phyloP scores from a whole-genome alignment of 2,329 filamentous ascomycete species.

The Penicillium nordicum region DNA sequence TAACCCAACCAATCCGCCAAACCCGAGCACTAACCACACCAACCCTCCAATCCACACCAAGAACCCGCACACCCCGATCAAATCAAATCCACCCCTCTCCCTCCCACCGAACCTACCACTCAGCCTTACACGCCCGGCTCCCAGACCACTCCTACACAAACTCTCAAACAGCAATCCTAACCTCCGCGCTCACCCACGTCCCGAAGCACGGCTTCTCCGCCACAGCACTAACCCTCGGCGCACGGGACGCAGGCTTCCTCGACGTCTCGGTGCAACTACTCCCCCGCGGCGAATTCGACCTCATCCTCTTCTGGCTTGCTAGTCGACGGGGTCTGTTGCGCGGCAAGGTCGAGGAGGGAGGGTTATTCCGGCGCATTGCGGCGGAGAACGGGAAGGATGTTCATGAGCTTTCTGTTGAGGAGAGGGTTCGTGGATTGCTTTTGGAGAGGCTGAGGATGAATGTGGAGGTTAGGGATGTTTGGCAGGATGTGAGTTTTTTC shows the following conservation, averaged over 20 bases:
- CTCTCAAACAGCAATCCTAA: slow-evolving; percentile 71
- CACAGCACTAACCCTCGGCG: slow-evolving; percentile 69
- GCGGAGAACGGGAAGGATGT: slow-evolving; percentile 10
- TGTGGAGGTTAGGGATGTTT: slow-evolving; percentile 65
- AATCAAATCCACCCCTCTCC: background rate
- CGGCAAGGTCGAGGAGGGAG: slow-evolving; percentile 32
- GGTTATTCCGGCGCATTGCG: slow-evolving; percentile 21
- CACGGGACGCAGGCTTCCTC: slow-evolving; percentile 78
- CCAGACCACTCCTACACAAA: slow-evolving; percentile 57
- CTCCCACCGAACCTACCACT: slow-evolving; percentile 60
- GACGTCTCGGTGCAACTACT: slow-evolving; percentile 83
- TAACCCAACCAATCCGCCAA: background rate
- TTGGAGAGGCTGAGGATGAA: slow-evolving; percentile 78
- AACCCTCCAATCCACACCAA: background rate
- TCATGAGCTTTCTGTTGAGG: slow-evolving; percentile 49
- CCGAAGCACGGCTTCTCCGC: slow-evolving; percentile 78
- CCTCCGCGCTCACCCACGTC: slow-evolving; percentile 74
- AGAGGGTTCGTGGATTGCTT: slow-evolving; percentile 67
- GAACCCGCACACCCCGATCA: background rate
- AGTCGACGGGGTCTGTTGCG: slow-evolving; percentile 39
- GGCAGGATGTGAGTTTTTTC: slow-evolving; percentile 70
- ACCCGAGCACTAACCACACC: background rate
- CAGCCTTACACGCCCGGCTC: slow-evolving; percentile 63
- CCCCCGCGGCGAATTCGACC: slow-evolving; percentile 72
- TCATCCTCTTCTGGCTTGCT: slow-evolving; percentile 57